These are phyloP conservation scores for Yamadazyma trypodendri DNA, from an alignment of 1,139 yeast species.

Conservation along the genomic window DNA sequence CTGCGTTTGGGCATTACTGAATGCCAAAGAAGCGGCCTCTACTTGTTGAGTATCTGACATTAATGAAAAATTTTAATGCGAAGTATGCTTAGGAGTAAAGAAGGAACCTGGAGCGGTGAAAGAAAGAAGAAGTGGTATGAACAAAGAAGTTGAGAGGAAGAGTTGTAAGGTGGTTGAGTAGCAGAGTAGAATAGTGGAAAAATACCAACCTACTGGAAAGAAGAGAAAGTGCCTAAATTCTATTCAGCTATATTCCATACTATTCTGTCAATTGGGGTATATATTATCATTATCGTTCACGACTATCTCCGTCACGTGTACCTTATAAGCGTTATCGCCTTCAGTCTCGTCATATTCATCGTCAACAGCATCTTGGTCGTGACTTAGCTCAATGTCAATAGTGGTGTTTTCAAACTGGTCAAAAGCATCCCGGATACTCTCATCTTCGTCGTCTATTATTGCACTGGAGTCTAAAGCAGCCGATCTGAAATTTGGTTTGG, in stretches of 20 bases:
- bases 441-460: slow-evolving; percentile 18
- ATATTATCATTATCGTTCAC: slow-evolving; percentile 42
- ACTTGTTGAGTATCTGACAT: slow-evolving; percentile 25
- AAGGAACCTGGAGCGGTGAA: too few species aligned
- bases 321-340: slow-evolving; percentile 36
- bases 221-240: too few species aligned
- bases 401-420: slow-evolving; percentile 20
- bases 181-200: too few species aligned
- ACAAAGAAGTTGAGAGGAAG: too few species aligned
- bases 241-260: too few species aligned
- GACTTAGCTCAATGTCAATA: slow-evolving; percentile 13
- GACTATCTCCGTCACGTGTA: slow-evolving; percentile 53
- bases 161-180: too few species aligned
- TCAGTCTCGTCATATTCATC: slow-evolving; percentile 25
- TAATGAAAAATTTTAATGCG: slow-evolving; percentile 4
- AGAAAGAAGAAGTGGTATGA: too few species aligned
- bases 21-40: slow-evolving; percentile 41
- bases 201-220: too few species aligned
- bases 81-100: too few species aligned
- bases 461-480: slow-evolving; percentile 17
- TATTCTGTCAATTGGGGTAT: slow-evolving; percentile 18
- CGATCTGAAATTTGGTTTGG: slow-evolving; percentile 24
- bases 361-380: slow-evolving; percentile 16
- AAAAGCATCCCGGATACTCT: slow-evolving; percentile 13
- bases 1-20: slow-evolving; percentile 33